Percentiles rank a stretch among this genome's conserved stretches.
Evolutionary conservation across 2,329 filamentous ascomycete genomes (phyloP).

Genomic region (Arthrobotrys megalospora): DNA sequence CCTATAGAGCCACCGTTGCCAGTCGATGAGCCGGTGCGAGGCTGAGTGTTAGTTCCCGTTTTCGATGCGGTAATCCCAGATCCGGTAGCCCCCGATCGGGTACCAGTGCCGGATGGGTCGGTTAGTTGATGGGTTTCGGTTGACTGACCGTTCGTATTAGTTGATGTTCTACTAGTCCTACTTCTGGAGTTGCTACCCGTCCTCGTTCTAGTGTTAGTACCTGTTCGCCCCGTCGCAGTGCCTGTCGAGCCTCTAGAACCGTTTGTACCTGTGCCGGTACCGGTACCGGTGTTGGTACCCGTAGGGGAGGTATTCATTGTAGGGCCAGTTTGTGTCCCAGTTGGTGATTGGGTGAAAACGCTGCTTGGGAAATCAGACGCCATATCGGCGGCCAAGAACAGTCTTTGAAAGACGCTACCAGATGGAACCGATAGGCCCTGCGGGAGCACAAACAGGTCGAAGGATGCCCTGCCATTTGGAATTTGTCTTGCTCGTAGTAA

Average conservation of each 20-base stretch:
- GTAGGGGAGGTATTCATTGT: neutral
- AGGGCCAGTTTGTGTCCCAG: neutral
- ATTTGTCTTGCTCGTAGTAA: neutral
- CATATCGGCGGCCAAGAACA: neutral
- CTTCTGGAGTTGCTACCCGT: neutral
- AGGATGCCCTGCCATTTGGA: neutral
- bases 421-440: neutral
- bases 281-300: neutral
- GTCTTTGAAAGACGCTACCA: neutral
- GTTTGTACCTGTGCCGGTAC: neutral
- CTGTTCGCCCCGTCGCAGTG: neutral
- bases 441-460: constrained; percentile 6
- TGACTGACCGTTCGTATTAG: neutral
- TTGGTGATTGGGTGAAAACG: neutral
- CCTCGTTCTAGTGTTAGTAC: neutral
- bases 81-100: neutral
- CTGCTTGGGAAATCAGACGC: constrained; percentile 15
- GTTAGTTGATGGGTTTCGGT: neutral
- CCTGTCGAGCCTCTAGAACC: neutral
- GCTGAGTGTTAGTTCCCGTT: neutral
- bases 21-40: neutral
- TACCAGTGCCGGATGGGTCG: neutral
- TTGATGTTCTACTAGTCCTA: neutral
- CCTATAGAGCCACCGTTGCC: neutral
- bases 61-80: neutral